Conservation (phyloP, 2,329 filamentous ascomycete genomes). For the Ophiostoma himal-ulmi region DNA sequence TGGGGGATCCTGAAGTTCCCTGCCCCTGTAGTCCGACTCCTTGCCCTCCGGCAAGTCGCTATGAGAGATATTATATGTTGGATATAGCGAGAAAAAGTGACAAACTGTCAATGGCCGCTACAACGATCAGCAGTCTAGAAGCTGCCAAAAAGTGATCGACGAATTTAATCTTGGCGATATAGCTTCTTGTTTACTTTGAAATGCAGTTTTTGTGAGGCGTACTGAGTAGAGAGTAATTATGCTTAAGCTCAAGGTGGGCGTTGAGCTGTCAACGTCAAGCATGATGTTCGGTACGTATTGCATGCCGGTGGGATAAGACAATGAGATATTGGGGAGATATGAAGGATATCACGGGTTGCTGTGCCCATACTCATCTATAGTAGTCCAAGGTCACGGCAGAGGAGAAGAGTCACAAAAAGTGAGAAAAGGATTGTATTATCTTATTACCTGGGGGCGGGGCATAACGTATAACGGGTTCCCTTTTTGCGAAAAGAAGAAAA, state of each 20-base stretch:
- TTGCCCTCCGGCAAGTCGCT: neutral
- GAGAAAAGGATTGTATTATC: slow-evolving; percentile 12
- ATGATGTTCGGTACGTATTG: neutral
- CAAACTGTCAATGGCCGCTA: too few species aligned
- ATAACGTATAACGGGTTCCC: neutral
- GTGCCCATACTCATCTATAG: too few species aligned
- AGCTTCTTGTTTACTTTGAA: neutral
- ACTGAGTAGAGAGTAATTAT: too few species aligned
- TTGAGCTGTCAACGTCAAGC: neutral
- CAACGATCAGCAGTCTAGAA: neutral
- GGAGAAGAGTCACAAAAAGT: slow-evolving; percentile 11
- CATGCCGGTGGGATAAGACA: neutral
- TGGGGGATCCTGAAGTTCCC: neutral
- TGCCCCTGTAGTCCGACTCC: neutral
- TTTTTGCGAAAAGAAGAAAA: slow-evolving; percentile 1
- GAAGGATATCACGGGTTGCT: neutral
- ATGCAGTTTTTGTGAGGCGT: too few species aligned
- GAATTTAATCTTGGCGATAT: neutral
- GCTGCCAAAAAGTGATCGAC: neutral
- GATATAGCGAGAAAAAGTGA: too few species aligned
- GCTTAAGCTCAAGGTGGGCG: neutral
- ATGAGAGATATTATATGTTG: neutral
- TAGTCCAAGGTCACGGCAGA: neutral
- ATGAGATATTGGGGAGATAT: neutral
- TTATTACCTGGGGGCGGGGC: neutral